A percentile compares a stretch with the other conserved stretches of the same genome.
Evolutionary conservation across 176 grass and related monocot genomes (phyloP).

Genomic region (Carex cristatella): DNA sequence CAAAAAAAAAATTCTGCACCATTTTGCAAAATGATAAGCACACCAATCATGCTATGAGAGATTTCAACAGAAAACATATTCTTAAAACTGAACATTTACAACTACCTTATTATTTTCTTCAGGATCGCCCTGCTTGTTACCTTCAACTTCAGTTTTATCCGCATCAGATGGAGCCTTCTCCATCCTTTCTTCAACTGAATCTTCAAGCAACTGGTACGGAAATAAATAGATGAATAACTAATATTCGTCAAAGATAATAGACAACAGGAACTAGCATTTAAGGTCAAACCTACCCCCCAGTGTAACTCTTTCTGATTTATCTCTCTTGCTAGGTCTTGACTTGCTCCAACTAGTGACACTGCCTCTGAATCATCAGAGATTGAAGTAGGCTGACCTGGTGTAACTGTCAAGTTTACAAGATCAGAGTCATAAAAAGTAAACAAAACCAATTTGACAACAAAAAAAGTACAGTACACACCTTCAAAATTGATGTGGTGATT

Average conservation of each 20-base stretch:
- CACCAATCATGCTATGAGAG: neutral
- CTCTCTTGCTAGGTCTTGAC: slow-evolving; percentile 84
- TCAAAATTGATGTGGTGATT: slow-evolving; percentile 90
- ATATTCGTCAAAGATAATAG: neutral
- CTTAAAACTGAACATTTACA: neutral
- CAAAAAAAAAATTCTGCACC: neutral
- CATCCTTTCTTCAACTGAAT: slow-evolving; percentile 80
- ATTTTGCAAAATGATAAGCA: neutral
- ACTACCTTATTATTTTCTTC: slow-evolving; percentile 84
- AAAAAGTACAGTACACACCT: slow-evolving; percentile 35
- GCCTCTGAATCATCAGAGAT: slow-evolving; percentile 88
- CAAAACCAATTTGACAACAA: slow-evolving; percentile 17
- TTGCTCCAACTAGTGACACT: slow-evolving; percentile 73
- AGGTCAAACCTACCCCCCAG: slow-evolving; percentile 70
- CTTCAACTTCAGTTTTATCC: slow-evolving; percentile 86
- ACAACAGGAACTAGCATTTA: neutral
- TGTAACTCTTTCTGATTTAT: slow-evolving; percentile 98
- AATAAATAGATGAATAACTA: slow-evolving; percentile 24
- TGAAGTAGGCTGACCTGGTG: slow-evolving; percentile 57
- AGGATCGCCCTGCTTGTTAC: slow-evolving; percentile 54
- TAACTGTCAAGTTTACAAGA: slow-evolving; percentile 50
- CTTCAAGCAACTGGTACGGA: slow-evolving; percentile 82
- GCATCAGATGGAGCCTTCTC: slow-evolving; percentile 74
- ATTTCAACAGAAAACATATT: neutral
- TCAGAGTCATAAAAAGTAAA: slow-evolving; percentile 22